Base-by-base conservation (phyloP, 2,329 filamentous ascomycete species). In the Aspergillus candidus region DNA sequence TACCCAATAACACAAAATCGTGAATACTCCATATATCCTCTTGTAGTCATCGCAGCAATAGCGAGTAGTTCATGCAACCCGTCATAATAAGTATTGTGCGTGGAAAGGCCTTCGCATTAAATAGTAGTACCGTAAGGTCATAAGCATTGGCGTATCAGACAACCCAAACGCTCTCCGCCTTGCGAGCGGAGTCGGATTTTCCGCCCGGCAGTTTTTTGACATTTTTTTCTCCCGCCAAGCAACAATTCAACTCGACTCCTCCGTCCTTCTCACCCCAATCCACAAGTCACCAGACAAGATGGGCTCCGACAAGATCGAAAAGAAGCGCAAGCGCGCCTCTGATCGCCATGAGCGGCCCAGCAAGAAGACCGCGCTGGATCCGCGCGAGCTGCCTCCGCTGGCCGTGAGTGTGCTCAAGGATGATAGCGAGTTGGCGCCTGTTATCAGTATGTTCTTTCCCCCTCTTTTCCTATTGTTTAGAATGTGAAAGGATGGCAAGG, bases 261-360 rank as follows among this genome's bases (percentile, higher is more conserved):
- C 35, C n/a, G 11, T 11, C 12, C 31, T 7, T 22, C 33, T 27
- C 31, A 32, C 7, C 8, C 18, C 8, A 31, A 14, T n/a, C 18
- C 32, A 39, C 13, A 11, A 18, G 4, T 10, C 36, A 58, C 27
- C 40, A 18, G 18, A 5, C 18, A 18, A 18, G 18, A 69, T 69
- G 66, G 56, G 59, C 15, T 58, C 55, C 12, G 52, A 58, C 22
- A 63, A 63, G 40, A 47, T 56, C 31, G 70, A 74, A 40, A 76
- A 73, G 57, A 77, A 77, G 66, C 67, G 74, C 52, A 77, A 77
- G 63, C 66, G 74, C 45, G 60, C 62, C 40, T 68, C 68, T 4
- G 69, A 71, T 39, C 65, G 63, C 33, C 65, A 62, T 34, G 70
- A 69, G 8, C 62, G 64, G 14, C 67, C 73, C 2, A 72, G 62